These are phyloP conservation scores for Xylaria curta DNA, from an alignment of 495 filamentous ascomycete species.

Conservation along the genomic window DNA sequence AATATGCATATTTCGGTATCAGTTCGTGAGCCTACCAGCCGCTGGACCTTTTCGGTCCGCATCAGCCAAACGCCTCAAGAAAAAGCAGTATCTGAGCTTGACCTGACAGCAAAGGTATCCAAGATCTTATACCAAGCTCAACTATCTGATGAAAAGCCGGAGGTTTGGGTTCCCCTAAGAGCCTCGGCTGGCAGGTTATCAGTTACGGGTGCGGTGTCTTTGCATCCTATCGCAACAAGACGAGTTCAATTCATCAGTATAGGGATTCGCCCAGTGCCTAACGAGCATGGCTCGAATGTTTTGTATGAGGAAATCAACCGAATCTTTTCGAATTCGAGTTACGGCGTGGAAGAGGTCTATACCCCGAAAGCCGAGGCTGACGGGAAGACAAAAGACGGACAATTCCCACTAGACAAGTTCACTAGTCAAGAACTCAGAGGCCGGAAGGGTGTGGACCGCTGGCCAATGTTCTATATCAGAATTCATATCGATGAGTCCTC, in stretches of 20 bases:
- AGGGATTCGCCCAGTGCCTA: conserved; percentile 65
- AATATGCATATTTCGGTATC: conserved; percentile 50
- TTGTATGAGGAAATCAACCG: conserved; percentile 82
- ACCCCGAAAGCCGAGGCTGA: conserved; percentile 45
- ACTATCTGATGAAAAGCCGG: conserved; percentile 57
- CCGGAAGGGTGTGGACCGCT: conserved; percentile 75
- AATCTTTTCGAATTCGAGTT: conserved; percentile 77
- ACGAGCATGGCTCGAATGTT: conserved; percentile 63
- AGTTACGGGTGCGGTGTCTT: conserved; percentile 72
- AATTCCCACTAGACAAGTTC: conserved; percentile 56
- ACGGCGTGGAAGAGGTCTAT: conserved; percentile 66
- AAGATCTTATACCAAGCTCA: conserved; percentile 70
- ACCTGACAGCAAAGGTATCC: conserved; percentile 46
- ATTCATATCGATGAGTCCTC: conserved; percentile 55
- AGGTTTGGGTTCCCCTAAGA: conserved; percentile 70
- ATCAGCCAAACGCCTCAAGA: conserved; percentile 11
- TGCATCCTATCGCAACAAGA: conserved; percentile 71
- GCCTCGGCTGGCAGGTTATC: conserved; percentile 65
- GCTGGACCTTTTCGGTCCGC: conserved; percentile 31
- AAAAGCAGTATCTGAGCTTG: conserved; percentile 27
- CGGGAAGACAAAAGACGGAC: conserved; percentile 45
- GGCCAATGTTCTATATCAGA: conserved; percentile 89
- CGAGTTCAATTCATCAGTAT: conserved; percentile 80
- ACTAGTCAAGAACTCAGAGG: conserved; percentile 63
- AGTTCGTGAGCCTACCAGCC: conserved; percentile 46